phyloP scores from a whole-genome alignment of 768 basidiomycete species.

The Leccinum broughii region DNA sequence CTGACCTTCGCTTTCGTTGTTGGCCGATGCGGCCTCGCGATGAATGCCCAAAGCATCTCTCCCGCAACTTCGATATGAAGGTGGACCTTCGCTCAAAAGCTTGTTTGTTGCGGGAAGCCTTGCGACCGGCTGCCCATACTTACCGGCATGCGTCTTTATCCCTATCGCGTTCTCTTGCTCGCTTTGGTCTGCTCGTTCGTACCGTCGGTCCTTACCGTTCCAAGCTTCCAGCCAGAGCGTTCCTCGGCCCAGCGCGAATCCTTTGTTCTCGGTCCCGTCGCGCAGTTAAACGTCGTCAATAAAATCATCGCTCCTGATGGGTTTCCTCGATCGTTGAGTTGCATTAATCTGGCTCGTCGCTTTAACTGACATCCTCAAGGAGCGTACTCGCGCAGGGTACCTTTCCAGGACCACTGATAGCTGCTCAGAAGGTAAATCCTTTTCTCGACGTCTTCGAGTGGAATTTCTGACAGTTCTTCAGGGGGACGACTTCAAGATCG shows the following conservation, averaged over 20 bases:
- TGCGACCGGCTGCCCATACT: not conserved
- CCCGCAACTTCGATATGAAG: not conserved
- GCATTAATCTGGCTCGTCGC: not conserved
- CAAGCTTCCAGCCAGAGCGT: not conserved
- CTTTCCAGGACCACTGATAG: slow-evolving; percentile 47
- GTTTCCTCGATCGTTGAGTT: slow-evolving; percentile 39
- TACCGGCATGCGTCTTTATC: slow-evolving; percentile 7
- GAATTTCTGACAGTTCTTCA: slow-evolving; percentile 18
- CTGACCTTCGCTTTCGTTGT: not conserved
- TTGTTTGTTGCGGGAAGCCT: not conserved
- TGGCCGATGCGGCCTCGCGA: not conserved
- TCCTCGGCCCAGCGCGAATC: not conserved
- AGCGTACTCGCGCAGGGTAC: slow-evolving; percentile 42
- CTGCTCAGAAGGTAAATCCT: slow-evolving; percentile 35
- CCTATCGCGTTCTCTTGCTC: not conserved
- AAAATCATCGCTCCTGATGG: slow-evolving; percentile 49
- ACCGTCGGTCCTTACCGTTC: not conserved
- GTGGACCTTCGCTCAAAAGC: slow-evolving; percentile 1
- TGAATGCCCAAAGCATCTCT: not conserved
- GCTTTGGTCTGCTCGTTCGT: slow-evolving; percentile 1
- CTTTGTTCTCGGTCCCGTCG: slow-evolving; percentile 20
- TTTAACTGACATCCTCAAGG: slow-evolving; percentile 23
- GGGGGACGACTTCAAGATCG: slow-evolving; percentile 41
- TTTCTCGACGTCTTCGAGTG: not conserved
- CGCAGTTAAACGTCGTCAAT: slow-evolving; percentile 42